Conservation (phyloP, 345 rosid genomes). For the Linum usitatissimum region DNA sequence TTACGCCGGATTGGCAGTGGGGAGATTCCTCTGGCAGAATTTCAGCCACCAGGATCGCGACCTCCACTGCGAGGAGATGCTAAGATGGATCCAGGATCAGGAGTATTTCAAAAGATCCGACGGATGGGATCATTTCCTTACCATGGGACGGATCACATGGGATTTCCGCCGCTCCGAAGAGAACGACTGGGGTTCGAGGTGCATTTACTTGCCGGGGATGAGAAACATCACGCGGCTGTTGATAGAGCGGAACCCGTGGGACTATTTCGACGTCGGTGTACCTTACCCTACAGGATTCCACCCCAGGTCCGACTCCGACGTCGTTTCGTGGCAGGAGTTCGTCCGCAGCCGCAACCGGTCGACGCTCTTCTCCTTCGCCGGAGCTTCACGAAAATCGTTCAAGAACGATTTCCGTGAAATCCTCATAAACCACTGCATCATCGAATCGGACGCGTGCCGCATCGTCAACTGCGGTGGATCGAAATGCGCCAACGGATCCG, state of each 20-base stretch:
- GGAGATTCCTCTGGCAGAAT: conserved; percentile 58
- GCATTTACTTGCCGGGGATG: conserved; percentile 67
- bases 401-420: conserved; percentile 69
- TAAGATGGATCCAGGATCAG: conserved; percentile 57
- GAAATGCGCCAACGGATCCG: conserved; percentile 64
- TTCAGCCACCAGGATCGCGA: conserved; percentile 61
- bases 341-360: conserved; percentile 46
- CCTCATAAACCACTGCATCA: conserved; percentile 51
- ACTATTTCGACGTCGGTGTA: conserved; percentile 81
- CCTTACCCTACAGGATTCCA: conserved; percentile 99
- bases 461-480: conserved; percentile 50
- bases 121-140: conserved; percentile 93
- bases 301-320: conserved; percentile 63
- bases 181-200: conserved; percentile 88
- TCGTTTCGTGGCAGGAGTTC: conserved; percentile 65
- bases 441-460: conserved; percentile 39
- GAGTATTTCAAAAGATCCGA: conserved; percentile 48
- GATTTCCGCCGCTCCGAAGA: conserved; percentile 76
- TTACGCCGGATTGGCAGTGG: conserved; percentile 91
- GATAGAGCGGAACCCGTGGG: conserved; percentile 98
- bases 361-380: conserved; percentile 81
- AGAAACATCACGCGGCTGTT: conserved; percentile 87
- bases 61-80: conserved; percentile 53
- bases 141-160: conserved; percentile 97
- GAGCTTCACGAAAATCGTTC: conserved; percentile 53